Base-by-base conservation (phyloP, 1,284 basidiomycete species). In the Ceratobasidium sp. region DNA sequence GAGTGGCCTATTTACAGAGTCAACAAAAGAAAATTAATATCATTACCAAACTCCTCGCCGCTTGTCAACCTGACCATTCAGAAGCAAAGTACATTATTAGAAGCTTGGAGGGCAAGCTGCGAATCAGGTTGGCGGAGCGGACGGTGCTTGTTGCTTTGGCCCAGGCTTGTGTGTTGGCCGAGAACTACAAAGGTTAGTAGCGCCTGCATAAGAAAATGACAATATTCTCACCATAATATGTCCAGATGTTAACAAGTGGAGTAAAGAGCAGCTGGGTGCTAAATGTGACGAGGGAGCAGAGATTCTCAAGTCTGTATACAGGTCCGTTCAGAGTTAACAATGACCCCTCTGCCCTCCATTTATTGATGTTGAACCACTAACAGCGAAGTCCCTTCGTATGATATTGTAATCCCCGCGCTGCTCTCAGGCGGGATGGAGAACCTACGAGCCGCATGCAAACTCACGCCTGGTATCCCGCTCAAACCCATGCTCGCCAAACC, bases 401-500 rank as follows among this genome's bases (percentile, higher is more conserved):
- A 99, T 80, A 83, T 92, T 74, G 94, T 99, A 62, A 88, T 99
- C n/a, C 98, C 98, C 0, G 94, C 95, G 0, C 84, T 99, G 46
- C 86, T 98, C 69, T 87, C 92, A 78, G 86, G 86, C 73, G 97
- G 97, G 0, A 87, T 97, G 51, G 87, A 89, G 65, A 85, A 88
- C 14, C 83, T 99, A 51, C 86, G 85, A 14, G 87, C 89, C 16
- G 85, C 86, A 74, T 98, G 98, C 86, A 96, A 94, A 81, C 88
- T 99, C 37, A 97, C 94, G 3, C 96, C 98, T 6, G 87, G 87
- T 46, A 91, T 99, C 4, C 98, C 98, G 0, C 87, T 99, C 53
- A 99, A 99, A 81, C 98, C 98, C 7, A 99, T 99, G 98, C 86
- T 99, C 68, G 98, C 98, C n/a, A 99, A 98, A 83, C 98, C 98